phyloP scores from a whole-genome alignment of 1,284 basidiomycete species.

The Malassezia slooffiae region DNA sequence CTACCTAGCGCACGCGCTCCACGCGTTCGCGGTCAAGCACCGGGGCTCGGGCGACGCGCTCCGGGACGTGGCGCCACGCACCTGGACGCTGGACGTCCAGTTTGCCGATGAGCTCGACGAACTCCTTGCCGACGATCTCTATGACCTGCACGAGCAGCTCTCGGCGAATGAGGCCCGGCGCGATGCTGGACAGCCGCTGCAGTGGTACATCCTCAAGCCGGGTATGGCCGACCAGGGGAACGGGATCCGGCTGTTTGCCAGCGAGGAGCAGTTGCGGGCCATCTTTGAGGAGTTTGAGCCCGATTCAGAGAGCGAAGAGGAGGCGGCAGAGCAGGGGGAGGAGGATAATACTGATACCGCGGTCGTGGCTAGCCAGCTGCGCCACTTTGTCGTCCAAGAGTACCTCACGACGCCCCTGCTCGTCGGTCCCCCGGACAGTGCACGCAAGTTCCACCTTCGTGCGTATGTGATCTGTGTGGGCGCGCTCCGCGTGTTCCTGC shows the following conservation, averaged over 20 bases:
- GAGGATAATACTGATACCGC: conserved; percentile 27
- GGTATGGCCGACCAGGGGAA: conserved; percentile 93
- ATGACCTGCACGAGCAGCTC: conserved; percentile 64
- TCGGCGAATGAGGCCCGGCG: conserved; percentile 24
- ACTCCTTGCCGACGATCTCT: conserved; percentile 82
- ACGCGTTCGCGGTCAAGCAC: conserved; percentile 35
- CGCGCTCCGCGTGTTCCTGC: conserved; percentile 52
- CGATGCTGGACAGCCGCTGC: conserved; percentile 48
- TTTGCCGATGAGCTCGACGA: conserved; percentile 94
- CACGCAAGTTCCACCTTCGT: conserved; percentile 70
- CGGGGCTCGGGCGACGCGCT: neutral
- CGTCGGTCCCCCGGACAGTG: conserved; percentile 9
- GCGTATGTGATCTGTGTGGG: conserved; percentile 73
- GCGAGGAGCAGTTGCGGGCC: conserved; percentile 58
- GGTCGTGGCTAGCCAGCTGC: conserved; percentile 60
- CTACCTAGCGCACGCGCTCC: conserved; percentile 68
- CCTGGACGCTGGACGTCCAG: conserved; percentile 78
- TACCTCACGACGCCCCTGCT: conserved; percentile 27
- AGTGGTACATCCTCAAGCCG: conserved; percentile 62
- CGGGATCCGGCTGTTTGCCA: conserved; percentile 83
- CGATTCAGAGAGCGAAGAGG: conserved; percentile 47
- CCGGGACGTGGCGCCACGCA: conserved; percentile 60
- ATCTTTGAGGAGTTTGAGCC: conserved; percentile 80
- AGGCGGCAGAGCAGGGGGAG: conserved; percentile 5
- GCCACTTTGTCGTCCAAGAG: conserved; percentile 95